These are phyloP conservation scores for Symbiodinium natans DNA, from an alignment of 73 alveolate genomes.

Conservation along the genomic window DNA sequence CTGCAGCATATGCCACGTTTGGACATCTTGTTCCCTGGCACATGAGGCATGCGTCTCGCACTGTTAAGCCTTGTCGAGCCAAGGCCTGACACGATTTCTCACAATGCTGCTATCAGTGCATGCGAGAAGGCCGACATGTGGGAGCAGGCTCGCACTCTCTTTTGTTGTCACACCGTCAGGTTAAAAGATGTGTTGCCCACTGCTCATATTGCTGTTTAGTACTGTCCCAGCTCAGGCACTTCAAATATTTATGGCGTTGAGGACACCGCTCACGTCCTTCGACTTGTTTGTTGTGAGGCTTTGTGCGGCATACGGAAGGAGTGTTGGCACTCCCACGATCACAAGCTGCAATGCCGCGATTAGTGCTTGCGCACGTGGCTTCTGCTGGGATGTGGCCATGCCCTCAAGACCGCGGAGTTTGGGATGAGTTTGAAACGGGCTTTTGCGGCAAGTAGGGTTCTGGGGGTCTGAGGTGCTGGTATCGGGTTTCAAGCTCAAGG, in stretches of 20 bases:
- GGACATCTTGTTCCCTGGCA: background rate
- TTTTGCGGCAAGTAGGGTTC: background rate
- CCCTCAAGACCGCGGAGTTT: background rate
- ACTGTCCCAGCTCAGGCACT: background rate
- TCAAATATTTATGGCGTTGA: background rate
- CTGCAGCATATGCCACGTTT: conserved; percentile 3
- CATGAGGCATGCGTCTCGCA: background rate
- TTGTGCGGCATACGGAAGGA: background rate
- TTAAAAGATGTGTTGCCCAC: background rate
- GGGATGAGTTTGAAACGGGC: background rate
- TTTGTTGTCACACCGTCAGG: background rate
- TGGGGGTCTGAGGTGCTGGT: background rate
- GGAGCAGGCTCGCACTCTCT: conserved; percentile 40
- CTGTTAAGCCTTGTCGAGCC: background rate
- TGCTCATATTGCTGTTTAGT: too few species aligned
- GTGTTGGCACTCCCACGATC: background rate
- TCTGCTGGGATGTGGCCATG: conserved; percentile 31
- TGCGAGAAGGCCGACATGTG: conserved; percentile 34
- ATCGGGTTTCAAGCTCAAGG: background rate
- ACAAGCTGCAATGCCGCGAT: conserved; percentile 30
- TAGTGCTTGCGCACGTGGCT: conserved; percentile 36
- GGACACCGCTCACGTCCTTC: background rate
- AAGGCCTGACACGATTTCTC: conserved; percentile 52
- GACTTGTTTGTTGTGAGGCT: background rate
- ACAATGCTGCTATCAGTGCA: conserved; percentile 62